Evolutionary conservation across 164 flowering plant genomes (phyloP).

Genomic region (Malania oleifera): DNA sequence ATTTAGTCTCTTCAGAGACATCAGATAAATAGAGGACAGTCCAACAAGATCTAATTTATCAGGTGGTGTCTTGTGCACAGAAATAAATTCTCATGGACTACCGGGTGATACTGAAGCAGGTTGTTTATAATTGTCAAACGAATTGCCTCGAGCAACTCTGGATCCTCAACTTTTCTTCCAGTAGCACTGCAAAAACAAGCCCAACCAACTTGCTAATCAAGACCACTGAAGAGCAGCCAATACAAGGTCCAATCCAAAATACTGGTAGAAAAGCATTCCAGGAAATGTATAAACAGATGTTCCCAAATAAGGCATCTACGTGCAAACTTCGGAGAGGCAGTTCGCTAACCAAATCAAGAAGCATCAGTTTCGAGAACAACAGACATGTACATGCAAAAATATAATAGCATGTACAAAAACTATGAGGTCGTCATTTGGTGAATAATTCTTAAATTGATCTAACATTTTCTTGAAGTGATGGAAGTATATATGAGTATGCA

Average conservation of each 20-base stretch:
- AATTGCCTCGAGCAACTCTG: conserved; percentile 94
- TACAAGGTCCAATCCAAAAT: not conserved
- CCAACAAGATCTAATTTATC: not conserved
- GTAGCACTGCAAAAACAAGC: conserved; percentile 55
- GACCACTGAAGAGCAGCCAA: not conserved
- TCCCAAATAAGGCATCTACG: too few species aligned
- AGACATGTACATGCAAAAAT: too few species aligned
- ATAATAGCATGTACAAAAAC: not conserved
- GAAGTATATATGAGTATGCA: too few species aligned
- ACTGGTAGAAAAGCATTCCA: not conserved
- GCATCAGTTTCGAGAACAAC: too few species aligned
- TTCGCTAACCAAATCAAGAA: too few species aligned
- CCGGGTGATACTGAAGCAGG: conserved; percentile 88
- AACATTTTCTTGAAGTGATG: too few species aligned
- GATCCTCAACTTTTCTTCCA: conserved; percentile 91
- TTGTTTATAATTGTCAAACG: conserved; percentile 95
- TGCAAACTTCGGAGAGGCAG: too few species aligned
- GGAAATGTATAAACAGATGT: too few species aligned
- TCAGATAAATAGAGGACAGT: not conserved
- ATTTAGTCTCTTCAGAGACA: too few species aligned
- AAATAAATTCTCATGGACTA: conserved; percentile 21
- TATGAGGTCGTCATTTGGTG: too few species aligned
- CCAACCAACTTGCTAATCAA: conserved; percentile 6
- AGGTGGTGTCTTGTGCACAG: not conserved
- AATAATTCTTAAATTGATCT: too few species aligned